A percentile compares a stretch with the other conserved stretches of the same genome.
Evolutionary conservation across 179 eudicot species (phyloP).

Genomic region (Patellifolia procumbens): DNA sequence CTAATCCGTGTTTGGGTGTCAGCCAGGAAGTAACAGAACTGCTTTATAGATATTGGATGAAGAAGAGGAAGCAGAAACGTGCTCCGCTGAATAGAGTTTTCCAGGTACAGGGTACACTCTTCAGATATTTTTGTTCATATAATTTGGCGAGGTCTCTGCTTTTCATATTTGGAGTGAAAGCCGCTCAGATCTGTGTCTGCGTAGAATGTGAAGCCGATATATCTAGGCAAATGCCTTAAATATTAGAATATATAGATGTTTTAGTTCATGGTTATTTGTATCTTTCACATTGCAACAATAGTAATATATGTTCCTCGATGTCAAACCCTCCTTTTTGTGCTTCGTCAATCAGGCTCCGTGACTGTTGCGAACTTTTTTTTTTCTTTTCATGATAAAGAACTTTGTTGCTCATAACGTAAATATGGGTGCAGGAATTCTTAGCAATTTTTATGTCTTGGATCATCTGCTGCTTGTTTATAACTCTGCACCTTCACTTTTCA

Average conservation of each 20-base stretch:
- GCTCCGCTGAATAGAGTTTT: slow-evolving; percentile 59
- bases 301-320: neutral
- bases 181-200: neutral
- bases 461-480: neutral
- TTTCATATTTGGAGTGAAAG: neutral
- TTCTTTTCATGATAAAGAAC: neutral
- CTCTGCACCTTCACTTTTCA: neutral
- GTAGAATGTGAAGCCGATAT: neutral
- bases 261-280: neutral
- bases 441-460: neutral
- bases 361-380: neutral
- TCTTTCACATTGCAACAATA: neutral
- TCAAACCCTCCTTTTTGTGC: neutral
- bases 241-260: neutral
- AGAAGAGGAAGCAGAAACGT: slow-evolving; percentile 60
- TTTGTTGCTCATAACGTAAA: neutral
- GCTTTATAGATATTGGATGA: slow-evolving; percentile 61
- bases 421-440: neutral
- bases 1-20: slow-evolving; percentile 40
- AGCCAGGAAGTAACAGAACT: slow-evolving; percentile 47
- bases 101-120: slow-evolving; percentile 53
- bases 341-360: neutral
- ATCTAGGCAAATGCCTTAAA: neutral
- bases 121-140: neutral
- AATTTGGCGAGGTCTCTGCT: neutral